phyloP scores from a whole-genome alignment of 225 moss, liverwort and hornwort genomes.

The Pseudoscleropodium purum region DNA sequence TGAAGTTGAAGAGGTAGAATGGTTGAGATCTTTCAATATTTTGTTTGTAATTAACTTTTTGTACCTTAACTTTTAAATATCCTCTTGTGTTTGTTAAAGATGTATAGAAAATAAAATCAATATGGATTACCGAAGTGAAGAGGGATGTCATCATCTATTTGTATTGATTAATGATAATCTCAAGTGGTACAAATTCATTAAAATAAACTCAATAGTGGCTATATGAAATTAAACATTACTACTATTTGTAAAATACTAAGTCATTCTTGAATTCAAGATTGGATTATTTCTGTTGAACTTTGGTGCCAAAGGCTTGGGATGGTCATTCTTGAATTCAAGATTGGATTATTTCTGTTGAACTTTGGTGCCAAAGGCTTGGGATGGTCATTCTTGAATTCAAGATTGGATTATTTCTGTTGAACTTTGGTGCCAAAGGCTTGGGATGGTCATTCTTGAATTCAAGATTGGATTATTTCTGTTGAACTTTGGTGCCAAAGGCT shows the following conservation, averaged over 20 bases:
- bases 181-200: not conserved
- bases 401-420: no score
- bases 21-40: constrained; percentile 2
- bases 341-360: rapidly evolving
- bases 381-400: not conserved
- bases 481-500: not conserved
- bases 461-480: no score
- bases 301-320: not conserved
- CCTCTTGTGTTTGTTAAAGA: not conserved
- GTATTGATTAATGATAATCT: not conserved
- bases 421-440: not conserved
- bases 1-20: constrained; percentile 11
- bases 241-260: not conserved
- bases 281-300: rapidly evolving
- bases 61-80: not conserved
- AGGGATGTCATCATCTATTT: not conserved
- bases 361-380: not conserved
- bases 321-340: not conserved
- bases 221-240: not conserved
- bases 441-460: not conserved
- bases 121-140: not conserved
- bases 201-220: not conserved
- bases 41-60: no score
- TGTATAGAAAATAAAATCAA: not conserved
- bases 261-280: not conserved